Percentiles rank a stretch among this genome's conserved stretches.
Conservation (phyloP, 805 yeast species). For the Candida caryicola region DNA sequence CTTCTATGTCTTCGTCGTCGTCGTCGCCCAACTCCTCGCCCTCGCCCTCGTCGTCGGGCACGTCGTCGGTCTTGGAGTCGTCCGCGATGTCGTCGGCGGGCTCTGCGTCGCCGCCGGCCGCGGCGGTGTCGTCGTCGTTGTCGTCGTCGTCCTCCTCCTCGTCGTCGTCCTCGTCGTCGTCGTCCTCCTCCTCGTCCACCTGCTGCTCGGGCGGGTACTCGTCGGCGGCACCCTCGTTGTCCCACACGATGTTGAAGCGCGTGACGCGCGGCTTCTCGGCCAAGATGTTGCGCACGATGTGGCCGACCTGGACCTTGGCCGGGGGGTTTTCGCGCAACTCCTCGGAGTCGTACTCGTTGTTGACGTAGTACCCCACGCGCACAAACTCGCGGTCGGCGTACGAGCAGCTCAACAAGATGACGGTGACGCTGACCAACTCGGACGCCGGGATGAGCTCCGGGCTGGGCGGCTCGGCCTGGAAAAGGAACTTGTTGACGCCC, state of each 20-base stretch:
- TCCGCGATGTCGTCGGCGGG: constrained; percentile 10
- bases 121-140: constrained; percentile 15
- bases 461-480: constrained; percentile 94
- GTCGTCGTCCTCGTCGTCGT: constrained; percentile 28
- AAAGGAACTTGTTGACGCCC: constrained; percentile 89
- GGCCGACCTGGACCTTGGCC: constrained; percentile 86
- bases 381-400: constrained; percentile 94
- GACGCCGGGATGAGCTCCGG: constrained; percentile 95
- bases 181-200: constrained; percentile 46
- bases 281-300: constrained; percentile 87
- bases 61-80: constrained; percentile 16
- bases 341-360: constrained; percentile 92
- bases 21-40: constrained; percentile 22
- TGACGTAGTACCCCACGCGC: constrained; percentile 95
- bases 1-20: constrained; percentile 26
- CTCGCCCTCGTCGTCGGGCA: constrained; percentile 12
- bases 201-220: constrained; percentile 75
- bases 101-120: constrained; percentile 14
- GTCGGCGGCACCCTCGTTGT: constrained; percentile 60
- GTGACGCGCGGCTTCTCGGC: constrained; percentile 99
- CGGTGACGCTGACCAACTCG: constrained; percentile 93
- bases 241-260: constrained; percentile 96
- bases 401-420: constrained; percentile 86
- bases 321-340: constrained; percentile 94
- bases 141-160: constrained; percentile 23